Base-by-base conservation (phyloP, 1,139 yeast species). In the Entelexis paramagnoliae region DNA sequence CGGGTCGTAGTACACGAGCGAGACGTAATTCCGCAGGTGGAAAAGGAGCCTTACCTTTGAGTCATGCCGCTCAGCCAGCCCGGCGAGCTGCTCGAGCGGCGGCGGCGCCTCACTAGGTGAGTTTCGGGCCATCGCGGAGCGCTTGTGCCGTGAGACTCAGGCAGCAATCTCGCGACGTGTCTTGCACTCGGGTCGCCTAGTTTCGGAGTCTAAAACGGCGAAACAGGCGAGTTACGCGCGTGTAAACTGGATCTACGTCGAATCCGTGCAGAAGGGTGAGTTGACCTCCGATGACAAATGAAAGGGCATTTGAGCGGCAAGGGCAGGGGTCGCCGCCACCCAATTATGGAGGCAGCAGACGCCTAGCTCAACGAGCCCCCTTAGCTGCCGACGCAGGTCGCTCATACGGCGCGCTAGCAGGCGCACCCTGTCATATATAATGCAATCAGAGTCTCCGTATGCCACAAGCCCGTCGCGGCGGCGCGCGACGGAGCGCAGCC, bases 1-100 rank as follows among this genome's bases (percentile, higher is more conserved):
- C 0, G 88, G 87, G 55, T 80, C 76, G 73, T 80, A 83, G 45
- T 74, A 73, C 0, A 76, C 78, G 19, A 83, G 66, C 2, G 87
- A 75, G 40, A 75, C 76, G 61, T 76, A 79, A 59, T 78, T 79
- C 57, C 72, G 75, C n/a, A 80, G 65, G 57, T 80, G 82, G 63
- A 77, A 80, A 49, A 79, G 65, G 58, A 78, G 64, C 66, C 80
- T 55, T 63, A 73, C 56, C 71, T 65, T 53, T 68, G 62, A 65
- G 59, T 77, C 79, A 58, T 77, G 76, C 39, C 72, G 69, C 14
- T 76, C 68, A 16, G 73, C 64, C 34, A 75, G 67, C 13, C 69
- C 64, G 3, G 53, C 57, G 19, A 59, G 52, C 42, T 57, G 49
- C 45, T 47, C 43, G 17, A 50, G 28, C 13, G 49, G 46, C 24